Conservation (phyloP, 2,329 filamentous ascomycete species). For the Myriosclerotinia scirpicola region DNA sequence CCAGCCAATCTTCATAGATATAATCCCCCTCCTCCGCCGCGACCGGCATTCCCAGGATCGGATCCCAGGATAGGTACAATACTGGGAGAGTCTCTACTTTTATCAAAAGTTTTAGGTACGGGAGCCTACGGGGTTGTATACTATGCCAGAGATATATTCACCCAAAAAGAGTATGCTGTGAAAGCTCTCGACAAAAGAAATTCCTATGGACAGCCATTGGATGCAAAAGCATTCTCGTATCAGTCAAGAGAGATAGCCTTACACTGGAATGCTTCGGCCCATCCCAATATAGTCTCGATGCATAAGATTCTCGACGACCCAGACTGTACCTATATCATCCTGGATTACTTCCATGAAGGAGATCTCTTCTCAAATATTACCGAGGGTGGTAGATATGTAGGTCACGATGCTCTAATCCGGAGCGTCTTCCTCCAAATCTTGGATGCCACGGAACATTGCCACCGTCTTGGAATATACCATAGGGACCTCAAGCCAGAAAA, state of each 20-base stretch:
- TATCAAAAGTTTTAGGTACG: slow-evolving; percentile 83
- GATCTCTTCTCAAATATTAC: slow-evolving; percentile 98
- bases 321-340: slow-evolving; percentile 92
- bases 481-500: slow-evolving; percentile 98
- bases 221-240: slow-evolving; percentile 82
- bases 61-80: slow-evolving; percentile 82
- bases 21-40: slow-evolving; percentile 28
- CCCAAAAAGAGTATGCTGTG: slow-evolving; percentile 78
- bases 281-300: slow-evolving; percentile 91
- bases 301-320: slow-evolving; percentile 87
- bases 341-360: slow-evolving; percentile 96
- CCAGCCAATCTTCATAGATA: slow-evolving; percentile 30
- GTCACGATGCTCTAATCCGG: slow-evolving; percentile 85
- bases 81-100: slow-evolving; percentile 66
- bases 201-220: slow-evolving; percentile 66
- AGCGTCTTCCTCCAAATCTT: slow-evolving; percentile 90
- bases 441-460: slow-evolving; percentile 95
- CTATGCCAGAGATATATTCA: slow-evolving; percentile 75
- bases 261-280: slow-evolving; percentile 83
- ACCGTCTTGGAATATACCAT: slow-evolving; percentile 91
- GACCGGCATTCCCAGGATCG: slow-evolving; percentile 45
- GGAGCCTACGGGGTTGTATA: slow-evolving; percentile 98
- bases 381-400: slow-evolving; percentile 87
- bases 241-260: slow-evolving; percentile 91
- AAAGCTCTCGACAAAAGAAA: slow-evolving; percentile 96